Conservation (phyloP, 305 asterid genomes). For the Euphrasia arctica region DNA sequence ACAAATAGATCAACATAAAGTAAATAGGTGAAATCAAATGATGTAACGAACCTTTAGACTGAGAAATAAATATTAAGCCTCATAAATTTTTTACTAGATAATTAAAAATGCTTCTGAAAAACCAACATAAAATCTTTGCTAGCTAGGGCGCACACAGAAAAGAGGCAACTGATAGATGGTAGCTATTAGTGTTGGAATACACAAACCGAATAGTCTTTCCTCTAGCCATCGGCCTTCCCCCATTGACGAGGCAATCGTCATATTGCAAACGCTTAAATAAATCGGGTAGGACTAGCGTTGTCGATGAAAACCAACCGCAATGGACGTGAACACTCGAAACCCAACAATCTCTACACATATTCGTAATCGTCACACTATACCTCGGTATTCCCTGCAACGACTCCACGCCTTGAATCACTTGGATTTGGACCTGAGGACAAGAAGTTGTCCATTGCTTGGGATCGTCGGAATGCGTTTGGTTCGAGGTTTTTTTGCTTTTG, state of each 20-base stretch:
- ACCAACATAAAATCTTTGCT: no score
- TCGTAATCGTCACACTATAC: constrained; percentile 11
- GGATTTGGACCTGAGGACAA: constrained; percentile 7
- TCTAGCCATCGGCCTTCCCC: constrained; percentile 7
- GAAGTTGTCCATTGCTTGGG: background rate
- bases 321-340: constrained; percentile 13
- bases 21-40: no score
- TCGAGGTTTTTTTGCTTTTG: background rate
- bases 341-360: constrained; percentile 5
- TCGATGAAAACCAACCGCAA: constrained; percentile 17
- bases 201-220: constrained; percentile 7
- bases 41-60: no score
- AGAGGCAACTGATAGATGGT: constrained; percentile 23
- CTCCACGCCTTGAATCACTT: constrained; percentile 11
- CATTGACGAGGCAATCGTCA: constrained; percentile 24
- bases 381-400: constrained; percentile 4
- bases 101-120: no score
- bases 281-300: constrained; percentile 9
- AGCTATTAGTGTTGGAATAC: constrained; percentile 10
- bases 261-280: background rate
- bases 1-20: no score
- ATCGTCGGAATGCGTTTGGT: background rate
- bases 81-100: no score
- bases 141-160: constrained; percentile 4
- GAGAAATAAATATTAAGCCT: no score